Conservation (phyloP, 2,329 filamentous ascomycete species). For the Paecilomyces sp. region DNA sequence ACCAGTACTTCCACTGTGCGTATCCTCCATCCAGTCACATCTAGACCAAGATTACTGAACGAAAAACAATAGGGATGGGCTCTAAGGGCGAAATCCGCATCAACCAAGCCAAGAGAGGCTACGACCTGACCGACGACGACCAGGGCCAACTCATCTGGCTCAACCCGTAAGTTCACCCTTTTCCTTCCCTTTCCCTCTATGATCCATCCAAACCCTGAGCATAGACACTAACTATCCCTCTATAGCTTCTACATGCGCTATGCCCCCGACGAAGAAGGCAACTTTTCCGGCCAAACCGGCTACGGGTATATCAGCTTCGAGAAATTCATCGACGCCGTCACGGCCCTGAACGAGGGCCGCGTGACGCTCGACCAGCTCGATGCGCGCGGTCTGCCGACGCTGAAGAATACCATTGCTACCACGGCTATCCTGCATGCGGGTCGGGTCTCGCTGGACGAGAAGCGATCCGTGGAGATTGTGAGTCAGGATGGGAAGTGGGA, state of each 20-base stretch:
- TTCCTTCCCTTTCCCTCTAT: background rate
- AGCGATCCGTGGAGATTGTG: constrained; percentile 64
- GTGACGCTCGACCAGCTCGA: constrained; percentile 71
- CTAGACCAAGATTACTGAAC: background rate
- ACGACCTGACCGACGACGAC: constrained; percentile 85
- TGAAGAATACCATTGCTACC: constrained; percentile 84
- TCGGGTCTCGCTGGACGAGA: constrained; percentile 74
- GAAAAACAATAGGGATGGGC: constrained; percentile 54
- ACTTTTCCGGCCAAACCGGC: constrained; percentile 83
- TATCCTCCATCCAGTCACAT: background rate
- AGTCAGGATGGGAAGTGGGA: constrained; percentile 50
- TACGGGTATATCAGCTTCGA: constrained; percentile 94
- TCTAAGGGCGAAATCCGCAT: constrained; percentile 77
- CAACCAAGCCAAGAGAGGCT: constrained; percentile 89
- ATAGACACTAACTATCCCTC: background rate
- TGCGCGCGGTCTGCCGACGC: constrained; percentile 70
- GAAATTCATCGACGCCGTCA: constrained; percentile 88
- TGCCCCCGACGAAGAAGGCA: constrained; percentile 87
- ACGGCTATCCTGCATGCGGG: constrained; percentile 89
- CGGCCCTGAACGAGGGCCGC: constrained; percentile 66
- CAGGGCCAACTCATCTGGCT: constrained; percentile 65
- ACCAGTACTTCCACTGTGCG: constrained; percentile 86
- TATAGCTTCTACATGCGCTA: constrained; percentile 82
- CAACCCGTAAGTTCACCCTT: constrained; percentile 56
- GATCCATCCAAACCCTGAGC: background rate